phyloP scores from a whole-genome alignment of 1,139 yeast species.

The Maudiozyma humilis region DNA sequence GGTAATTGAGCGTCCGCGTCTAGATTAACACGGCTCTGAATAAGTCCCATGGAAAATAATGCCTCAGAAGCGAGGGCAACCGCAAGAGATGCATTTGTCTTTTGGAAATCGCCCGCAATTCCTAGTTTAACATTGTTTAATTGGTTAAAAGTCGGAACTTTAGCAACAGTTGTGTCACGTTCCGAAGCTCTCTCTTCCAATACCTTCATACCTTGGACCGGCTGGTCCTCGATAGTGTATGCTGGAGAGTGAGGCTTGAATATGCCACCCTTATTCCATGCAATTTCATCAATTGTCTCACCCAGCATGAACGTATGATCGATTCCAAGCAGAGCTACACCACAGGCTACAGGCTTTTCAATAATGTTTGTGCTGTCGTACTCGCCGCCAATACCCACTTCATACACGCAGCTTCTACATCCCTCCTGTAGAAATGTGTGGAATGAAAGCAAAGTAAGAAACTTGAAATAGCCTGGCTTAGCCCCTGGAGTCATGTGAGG shows the following conservation, averaged over 20 bases:
- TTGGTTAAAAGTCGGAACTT: slow-evolving; percentile 42
- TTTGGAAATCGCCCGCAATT: slow-evolving; percentile 80
- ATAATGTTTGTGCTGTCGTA: slow-evolving; percentile 90
- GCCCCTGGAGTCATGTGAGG: slow-evolving; percentile 66
- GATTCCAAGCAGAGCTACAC: slow-evolving; percentile 78
- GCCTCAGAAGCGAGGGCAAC: slow-evolving; percentile 63
- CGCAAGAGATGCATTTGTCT: slow-evolving; percentile 80
- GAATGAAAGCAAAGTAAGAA: slow-evolving; percentile 78
- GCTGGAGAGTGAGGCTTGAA: slow-evolving; percentile 66
- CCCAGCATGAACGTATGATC: slow-evolving; percentile 92
- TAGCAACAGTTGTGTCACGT: slow-evolving; percentile 42
- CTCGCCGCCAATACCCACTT: slow-evolving; percentile 98
- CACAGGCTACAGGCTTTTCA: slow-evolving; percentile 73
- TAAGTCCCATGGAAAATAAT: slow-evolving; percentile 41
- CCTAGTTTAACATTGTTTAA: slow-evolving; percentile 51
- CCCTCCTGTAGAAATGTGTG: slow-evolving; percentile 84
- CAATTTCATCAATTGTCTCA: slow-evolving; percentile 75
- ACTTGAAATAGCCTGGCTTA: slow-evolving; percentile 92
- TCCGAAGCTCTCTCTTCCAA: slow-evolving; percentile 61
- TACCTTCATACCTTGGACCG: slow-evolving; percentile 45
- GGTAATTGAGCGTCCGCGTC: slow-evolving; percentile 18
- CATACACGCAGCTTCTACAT: slow-evolving; percentile 87
- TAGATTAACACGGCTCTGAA: slow-evolving; percentile 20
- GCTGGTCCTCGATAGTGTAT: slow-evolving; percentile 52
- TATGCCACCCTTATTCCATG: slow-evolving; percentile 96